A percentile compares a stretch with the other conserved stretches of the same genome.
These are phyloP conservation scores for Endogone sp. DNA, from an alignment of 192 early-diverging fungal genomes.

Conservation along the genomic window DNA sequence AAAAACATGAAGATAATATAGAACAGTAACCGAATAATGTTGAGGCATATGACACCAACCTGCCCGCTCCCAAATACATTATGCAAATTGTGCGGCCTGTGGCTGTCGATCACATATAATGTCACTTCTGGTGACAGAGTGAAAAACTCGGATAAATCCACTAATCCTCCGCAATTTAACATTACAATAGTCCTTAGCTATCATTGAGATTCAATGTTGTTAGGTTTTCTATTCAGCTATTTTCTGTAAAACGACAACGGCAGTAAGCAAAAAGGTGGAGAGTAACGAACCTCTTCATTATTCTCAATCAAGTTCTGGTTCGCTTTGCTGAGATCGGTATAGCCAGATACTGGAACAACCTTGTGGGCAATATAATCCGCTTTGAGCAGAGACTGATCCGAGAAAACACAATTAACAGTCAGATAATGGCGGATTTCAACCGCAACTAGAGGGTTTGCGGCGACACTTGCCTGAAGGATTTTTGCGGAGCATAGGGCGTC, in stretches of 20 bases:
- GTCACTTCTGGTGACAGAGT: constrained; percentile 47
- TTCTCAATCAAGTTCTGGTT: constrained; percentile 47
- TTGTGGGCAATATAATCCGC: constrained; percentile 79
- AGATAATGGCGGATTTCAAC: too few relatives aligned
- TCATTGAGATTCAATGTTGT: too few relatives aligned
- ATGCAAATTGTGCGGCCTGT: constrained; percentile 82
- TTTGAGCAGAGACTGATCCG: constrained; percentile 64
- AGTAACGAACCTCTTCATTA: constrained; percentile 42
- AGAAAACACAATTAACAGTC: too few relatives aligned
- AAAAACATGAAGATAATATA: too few relatives aligned
- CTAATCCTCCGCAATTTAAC: constrained; percentile 83
- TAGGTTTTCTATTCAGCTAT: too few relatives aligned
- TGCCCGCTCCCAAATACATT: constrained; percentile 75
- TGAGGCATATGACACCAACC: constrained; percentile 42
- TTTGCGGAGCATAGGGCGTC: constrained; percentile 81
- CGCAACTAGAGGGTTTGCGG: not conserved
- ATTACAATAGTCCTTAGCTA: constrained; percentile 70
- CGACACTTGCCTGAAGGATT: constrained; percentile 59
- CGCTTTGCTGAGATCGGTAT: constrained; percentile 51
- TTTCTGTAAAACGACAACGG: too few relatives aligned
- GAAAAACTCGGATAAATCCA: constrained; percentile 68
- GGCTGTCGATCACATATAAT: constrained; percentile 83
- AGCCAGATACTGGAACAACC: constrained; percentile 73
- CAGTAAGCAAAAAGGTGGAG: too few relatives aligned
- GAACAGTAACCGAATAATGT: too few relatives aligned